These are phyloP conservation scores for Alectoria sarmentosa DNA, from an alignment of 495 filamentous ascomycete genomes.

Conservation along the genomic window DNA sequence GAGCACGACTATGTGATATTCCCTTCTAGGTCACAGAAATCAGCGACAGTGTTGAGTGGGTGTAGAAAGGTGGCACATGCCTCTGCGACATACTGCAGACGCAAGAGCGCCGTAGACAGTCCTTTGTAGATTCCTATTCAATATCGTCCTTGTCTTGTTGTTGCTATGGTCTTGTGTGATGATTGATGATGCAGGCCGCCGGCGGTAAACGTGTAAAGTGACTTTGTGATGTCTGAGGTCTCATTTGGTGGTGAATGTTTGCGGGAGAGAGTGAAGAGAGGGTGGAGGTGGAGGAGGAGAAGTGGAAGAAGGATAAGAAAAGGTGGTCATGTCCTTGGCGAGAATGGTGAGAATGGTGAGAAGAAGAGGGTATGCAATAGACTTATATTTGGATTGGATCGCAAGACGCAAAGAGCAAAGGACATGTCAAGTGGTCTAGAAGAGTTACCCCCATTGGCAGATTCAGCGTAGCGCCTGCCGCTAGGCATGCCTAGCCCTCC, in stretches of 20 bases:
- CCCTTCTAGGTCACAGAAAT: conserved; percentile 46
- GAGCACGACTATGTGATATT: conserved; percentile 89
- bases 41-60: not conserved
- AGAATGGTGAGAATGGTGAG: too few species aligned
- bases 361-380: not conserved
- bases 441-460: not conserved
- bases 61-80: conserved; percentile 5
- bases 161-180: not conserved
- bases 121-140: not conserved
- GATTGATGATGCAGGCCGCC: not conserved
- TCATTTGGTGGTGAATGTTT: not conserved
- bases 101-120: not conserved
- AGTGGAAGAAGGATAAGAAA: not conserved
- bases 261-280: not conserved
- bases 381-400: conserved; percentile 3
- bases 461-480: not conserved
- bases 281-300: not conserved
- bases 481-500: not conserved
- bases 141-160: not conserved
- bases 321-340: not conserved
- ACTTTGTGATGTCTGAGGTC: not conserved
- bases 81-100: conserved; percentile 22
- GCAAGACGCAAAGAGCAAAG: conserved; percentile 5
- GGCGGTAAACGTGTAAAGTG: not conserved
- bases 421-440: conserved; percentile 5